Evolutionary conservation across 805 yeast species (phyloP), one percentile per base, ranked within the genome.

Genomic region (Brettanomyces sp.): DNA sequence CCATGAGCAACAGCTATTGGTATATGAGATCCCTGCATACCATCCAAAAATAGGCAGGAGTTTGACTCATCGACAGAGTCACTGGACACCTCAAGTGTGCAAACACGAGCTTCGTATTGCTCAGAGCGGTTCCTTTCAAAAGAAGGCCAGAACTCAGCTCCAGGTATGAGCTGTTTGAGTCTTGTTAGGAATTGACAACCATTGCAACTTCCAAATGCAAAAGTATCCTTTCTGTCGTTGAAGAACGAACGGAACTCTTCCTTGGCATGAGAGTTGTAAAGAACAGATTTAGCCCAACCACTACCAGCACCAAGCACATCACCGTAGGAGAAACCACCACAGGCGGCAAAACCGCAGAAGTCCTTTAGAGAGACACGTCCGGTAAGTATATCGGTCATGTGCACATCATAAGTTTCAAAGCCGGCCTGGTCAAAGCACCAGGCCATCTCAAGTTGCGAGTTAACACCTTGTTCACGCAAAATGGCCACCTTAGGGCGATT

Each of bases 1-100:
- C 99, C 99, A 62, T 93, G 99, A 4, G 99, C 99, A 54, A 93
- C 98, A 21, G 95, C 96, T 67, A 93, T 88, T 45, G 99, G 99
- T 58, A 93, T 67, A 57, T 80, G 79, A 6, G 97, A 87, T n/a
- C 96, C 95, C 58, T 80, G 76, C 98, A 93, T 89, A 45, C 85
- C 87, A 47, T 83, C 76, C 56, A 90, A 77, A 75, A 93, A 91
- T 46, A 93, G 79, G 46, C 76, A 69, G 23, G 66, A 67, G 25
- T 70, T 67, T 7, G 37, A n/a, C 47, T 75, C 75, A 25, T 34
- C 44, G 5, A 45, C 45, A 45, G 70, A 69, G 42, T 77, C 82
- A 41, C 60, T 61, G 37, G 73, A 73, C 42, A 90, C 71, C 64
- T 91, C 95, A 45, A 90, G 87, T 82, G 90, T 85, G 48, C 82